Evolutionary conservation across 805 yeast species (phyloP).

Genomic region (Saccharomycopsis selenospora): DNA sequence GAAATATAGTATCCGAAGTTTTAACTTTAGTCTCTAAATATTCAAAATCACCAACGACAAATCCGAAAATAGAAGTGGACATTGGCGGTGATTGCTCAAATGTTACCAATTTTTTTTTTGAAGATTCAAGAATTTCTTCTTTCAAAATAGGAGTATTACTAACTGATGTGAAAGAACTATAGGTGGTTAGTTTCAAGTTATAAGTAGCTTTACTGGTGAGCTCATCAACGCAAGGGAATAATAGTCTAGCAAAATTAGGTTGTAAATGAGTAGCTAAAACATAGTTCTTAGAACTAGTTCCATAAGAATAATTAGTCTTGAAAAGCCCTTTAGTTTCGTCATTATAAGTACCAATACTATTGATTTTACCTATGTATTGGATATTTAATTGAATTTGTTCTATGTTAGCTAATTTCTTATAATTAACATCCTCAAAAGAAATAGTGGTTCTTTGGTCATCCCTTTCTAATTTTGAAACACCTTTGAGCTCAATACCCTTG

Average conservation of each 20-base stretch:
- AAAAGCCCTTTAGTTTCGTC: conserved; percentile 61
- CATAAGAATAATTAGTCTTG: conserved; percentile 54
- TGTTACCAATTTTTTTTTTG: conserved; percentile 29
- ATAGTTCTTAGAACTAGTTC: conserved; percentile 27
- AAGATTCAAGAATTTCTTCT: conserved; percentile 24
- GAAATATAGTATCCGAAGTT: conserved; percentile 23
- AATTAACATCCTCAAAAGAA: conserved; percentile 25
- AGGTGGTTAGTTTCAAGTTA: conserved; percentile 41
- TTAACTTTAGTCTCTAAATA: conserved; percentile 34
- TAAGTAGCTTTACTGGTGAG: conserved; percentile 46
- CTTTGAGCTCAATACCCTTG: conserved; percentile 23
- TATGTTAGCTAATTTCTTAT: conserved; percentile 22
- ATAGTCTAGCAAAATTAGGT: conserved; percentile 53
- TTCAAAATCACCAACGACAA: conserved; percentile 63
- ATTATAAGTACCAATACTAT: conserved; percentile 41
- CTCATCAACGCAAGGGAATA: conserved; percentile 70
- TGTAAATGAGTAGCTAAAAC: conserved; percentile 67
- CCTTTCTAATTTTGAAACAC: conserved; percentile 34
- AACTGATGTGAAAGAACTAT: conserved; percentile 39
- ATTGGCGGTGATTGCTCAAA: conserved; percentile 54
- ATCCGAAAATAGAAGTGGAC: conserved; percentile 58
- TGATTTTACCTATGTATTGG: conserved; percentile 45
- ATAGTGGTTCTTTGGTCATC: conserved; percentile 32
- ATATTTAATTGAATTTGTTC: conserved; percentile 25
- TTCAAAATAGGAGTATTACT: conserved; percentile 40